phyloP scores from a whole-genome alignment of 2,329 filamentous ascomycete genomes.

The Ascochyta koolunga region DNA sequence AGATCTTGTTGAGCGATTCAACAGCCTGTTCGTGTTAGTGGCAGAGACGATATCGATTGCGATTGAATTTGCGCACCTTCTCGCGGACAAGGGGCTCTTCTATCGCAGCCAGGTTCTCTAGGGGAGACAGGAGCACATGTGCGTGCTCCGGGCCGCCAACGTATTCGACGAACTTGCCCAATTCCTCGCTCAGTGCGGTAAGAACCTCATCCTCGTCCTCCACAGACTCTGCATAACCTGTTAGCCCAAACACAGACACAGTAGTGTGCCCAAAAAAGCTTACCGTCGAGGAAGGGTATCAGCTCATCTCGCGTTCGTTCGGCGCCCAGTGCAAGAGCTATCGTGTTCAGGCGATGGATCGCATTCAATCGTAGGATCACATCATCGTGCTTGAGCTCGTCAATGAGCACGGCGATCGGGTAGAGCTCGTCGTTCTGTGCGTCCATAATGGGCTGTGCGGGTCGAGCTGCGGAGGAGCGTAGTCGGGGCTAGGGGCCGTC shows the following conservation, averaged over 20 bases:
- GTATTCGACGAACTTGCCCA: slow-evolving; percentile 96
- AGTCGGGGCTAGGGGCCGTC: slow-evolving; percentile 29
- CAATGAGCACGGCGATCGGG: slow-evolving; percentile 98
- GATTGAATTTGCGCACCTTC: slow-evolving; percentile 67
- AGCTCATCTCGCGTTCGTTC: slow-evolving; percentile 98
- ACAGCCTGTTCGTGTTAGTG: slow-evolving; percentile 72
- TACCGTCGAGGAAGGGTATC: slow-evolving; percentile 98
- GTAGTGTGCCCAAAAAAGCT: slow-evolving; percentile 48
- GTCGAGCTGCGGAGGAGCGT: slow-evolving; percentile 26
- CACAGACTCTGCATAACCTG: slow-evolving; percentile 76
- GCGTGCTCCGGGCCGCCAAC: slow-evolving; percentile 92
- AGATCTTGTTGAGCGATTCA: slow-evolving; percentile 99
- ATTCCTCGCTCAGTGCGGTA: slow-evolving; percentile 94
- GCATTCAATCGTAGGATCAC: slow-evolving; percentile 97
- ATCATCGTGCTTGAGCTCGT: slow-evolving; percentile 99
- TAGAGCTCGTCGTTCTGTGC: slow-evolving; percentile 98
- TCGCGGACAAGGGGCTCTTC: slow-evolving; percentile 97
- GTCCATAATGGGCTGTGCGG: slow-evolving; percentile 69
- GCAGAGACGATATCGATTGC: background rate
- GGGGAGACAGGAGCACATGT: slow-evolving; percentile 92
- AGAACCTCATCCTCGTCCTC: slow-evolving; percentile 99
- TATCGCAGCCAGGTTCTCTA: slow-evolving; percentile 98
- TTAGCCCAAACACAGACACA: slow-evolving; percentile 43
- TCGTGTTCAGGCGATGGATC: slow-evolving; percentile 96
- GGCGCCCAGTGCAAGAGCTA: slow-evolving; percentile 91